phyloP scores from a whole-genome alignment of 192 early-diverging fungal genomes.

The Piromyces sp. region DNA sequence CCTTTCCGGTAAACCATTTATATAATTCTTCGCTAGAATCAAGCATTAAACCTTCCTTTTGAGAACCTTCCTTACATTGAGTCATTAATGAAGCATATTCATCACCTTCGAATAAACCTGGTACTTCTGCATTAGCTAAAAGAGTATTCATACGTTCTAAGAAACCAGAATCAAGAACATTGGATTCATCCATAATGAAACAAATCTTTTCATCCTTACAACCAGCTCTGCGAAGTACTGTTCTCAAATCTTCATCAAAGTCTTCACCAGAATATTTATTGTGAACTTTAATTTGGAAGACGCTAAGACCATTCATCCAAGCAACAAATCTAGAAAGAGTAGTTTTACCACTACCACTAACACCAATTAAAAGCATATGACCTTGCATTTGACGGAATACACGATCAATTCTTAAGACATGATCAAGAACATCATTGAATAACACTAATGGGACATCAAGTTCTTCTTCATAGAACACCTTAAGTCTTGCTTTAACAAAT shows the following conservation, averaged over 20 bases:
- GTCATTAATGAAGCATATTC: conserved; percentile 89
- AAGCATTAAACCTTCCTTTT: conserved; percentile 79
- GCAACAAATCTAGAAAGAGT: conserved; percentile 97
- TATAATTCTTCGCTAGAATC: conserved; percentile 90
- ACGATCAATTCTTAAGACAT: conserved; percentile 92
- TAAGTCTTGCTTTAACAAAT: conserved; percentile 79
- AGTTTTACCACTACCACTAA: conserved; percentile 93
- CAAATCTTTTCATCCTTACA: conserved; percentile 96
- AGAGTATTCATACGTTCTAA: conserved; percentile 99
- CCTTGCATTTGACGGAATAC: conserved; percentile 97
- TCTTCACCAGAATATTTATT: conserved; percentile 87
- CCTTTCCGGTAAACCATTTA: conserved; percentile 94
- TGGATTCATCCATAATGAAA: conserved; percentile 96
- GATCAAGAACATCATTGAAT: conserved; percentile 96
- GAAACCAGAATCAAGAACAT: conserved; percentile 91
- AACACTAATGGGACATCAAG: conserved; percentile 89
- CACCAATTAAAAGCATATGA: conserved; percentile 93
- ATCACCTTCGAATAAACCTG: conserved; percentile 97
- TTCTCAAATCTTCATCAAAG: conserved; percentile 94
- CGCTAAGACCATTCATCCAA: conserved; percentile 95
- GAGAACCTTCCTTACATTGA: conserved; percentile 80
- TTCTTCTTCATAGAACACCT: conserved; percentile 99
- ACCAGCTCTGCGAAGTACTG: conserved; percentile 72
- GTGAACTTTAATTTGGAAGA: conserved; percentile 97
- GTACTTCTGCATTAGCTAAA: conserved; percentile 94